Evolutionary conservation across 2,329 filamentous ascomycete genomes (phyloP), one percentile per base, ranked within the genome.

Genomic region (Diplodia corticola): DNA sequence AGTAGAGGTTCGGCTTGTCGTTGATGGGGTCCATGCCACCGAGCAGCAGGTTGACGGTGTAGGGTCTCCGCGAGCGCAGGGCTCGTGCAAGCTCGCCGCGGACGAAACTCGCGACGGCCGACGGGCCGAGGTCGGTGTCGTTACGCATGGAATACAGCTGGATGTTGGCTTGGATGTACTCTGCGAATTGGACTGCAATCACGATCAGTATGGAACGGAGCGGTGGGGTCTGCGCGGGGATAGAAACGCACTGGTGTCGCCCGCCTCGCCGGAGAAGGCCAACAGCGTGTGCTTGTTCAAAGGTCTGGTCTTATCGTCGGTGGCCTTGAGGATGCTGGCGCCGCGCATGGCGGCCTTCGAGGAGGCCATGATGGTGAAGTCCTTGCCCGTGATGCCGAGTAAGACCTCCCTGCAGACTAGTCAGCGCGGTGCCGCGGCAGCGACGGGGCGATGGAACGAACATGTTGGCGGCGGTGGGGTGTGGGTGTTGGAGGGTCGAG

Each of bases 71-170:
- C 73, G 92, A 97, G 78, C 95, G 88, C 78, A 99, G 83, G 77
- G 92, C 95, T 68, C 89, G 89, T 51, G 96, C 95, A 69, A 99
- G 88, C 82, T 99, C 93, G 77, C 91, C 90, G 71, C 95, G 92
- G 73, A 99, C 93, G 78, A 97, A 99, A 83, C 92, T 89, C 69
- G 93, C 92, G 65, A 97, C 89, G 46, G 92, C 95, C 40, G 90
- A 89, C 10, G 95, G 94, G 51, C 92, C 92, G 68, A 99, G 88
- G 75, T 97, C 92, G 76, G 91, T 91, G 80, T 93, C 91, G 79
- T 98, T 98, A 77, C 96, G 92, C 93, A 98, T 99, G 72, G 91
- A 93, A 83, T 99, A 99, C 77, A 99, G 90, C 82, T 97, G 92
- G 70, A 95, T 89, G 80, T 99, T 99, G 78, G 94, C 93, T 87